Conservation (phyloP, 2,329 filamentous ascomycete genomes). For the Aspergillus hortae region DNA sequence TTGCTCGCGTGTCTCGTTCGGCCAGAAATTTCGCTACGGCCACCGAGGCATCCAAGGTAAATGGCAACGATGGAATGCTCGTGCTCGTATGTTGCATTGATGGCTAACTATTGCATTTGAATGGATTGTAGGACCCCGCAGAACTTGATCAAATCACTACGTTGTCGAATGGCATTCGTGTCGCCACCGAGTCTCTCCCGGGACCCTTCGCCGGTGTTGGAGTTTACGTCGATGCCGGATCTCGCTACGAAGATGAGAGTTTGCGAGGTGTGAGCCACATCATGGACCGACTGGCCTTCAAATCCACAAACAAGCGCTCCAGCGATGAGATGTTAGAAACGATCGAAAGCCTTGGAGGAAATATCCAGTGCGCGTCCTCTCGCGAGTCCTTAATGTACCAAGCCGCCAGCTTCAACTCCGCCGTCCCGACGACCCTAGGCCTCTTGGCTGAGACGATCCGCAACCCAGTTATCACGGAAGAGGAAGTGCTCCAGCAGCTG, state of each 20-base stretch:
- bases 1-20: conserved; percentile 30
- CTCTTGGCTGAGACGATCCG: conserved; percentile 92
- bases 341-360: conserved; percentile 84
- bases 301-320: conserved; percentile 68
- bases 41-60: conserved; percentile 35
- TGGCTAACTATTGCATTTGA: not conserved
- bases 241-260: conserved; percentile 82
- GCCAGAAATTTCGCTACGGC: conserved; percentile 36
- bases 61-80: not conserved
- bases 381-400: conserved; percentile 98
- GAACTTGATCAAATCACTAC: conserved; percentile 86
- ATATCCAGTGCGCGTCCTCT: conserved; percentile 94
- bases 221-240: conserved; percentile 93
- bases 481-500: conserved; percentile 82
- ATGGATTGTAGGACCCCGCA: conserved; percentile 63
- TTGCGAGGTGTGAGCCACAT: conserved; percentile 92
- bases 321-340: conserved; percentile 84
- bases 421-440: conserved; percentile 76
- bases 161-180: conserved; percentile 85
- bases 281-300: conserved; percentile 93
- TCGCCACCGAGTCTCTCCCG: conserved; percentile 90
- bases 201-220: conserved; percentile 94
- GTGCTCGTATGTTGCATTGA: not conserved
- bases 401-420: conserved; percentile 92
- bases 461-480: conserved; percentile 76